Conservation (phyloP, 768 basidiomycete species). For the Rhodotorula toruloides region DNA sequence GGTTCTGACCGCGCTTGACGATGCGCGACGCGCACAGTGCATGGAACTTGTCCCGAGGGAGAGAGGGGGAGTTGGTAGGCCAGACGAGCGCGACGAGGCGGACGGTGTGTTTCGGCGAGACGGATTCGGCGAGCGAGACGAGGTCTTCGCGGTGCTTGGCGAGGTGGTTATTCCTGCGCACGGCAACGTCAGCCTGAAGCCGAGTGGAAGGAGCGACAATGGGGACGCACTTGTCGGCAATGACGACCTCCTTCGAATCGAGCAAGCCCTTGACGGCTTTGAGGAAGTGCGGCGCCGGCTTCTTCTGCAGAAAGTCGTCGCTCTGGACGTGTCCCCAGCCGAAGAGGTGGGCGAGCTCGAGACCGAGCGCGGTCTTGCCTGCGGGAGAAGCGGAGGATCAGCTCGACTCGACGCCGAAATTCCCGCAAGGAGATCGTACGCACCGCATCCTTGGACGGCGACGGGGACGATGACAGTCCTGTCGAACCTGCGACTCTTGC, state of each 20-base stretch:
- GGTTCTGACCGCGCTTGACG: slow-evolving; percentile 67
- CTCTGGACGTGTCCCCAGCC: slow-evolving; percentile 87
- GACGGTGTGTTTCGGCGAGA: slow-evolving; percentile 47
- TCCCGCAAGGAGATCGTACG: slow-evolving; percentile 44
- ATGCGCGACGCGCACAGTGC: slow-evolving; percentile 75
- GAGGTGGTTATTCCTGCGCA: slow-evolving; percentile 77
- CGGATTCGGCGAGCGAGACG: slow-evolving; percentile 53
- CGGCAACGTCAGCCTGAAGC: not conserved
- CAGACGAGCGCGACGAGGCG: slow-evolving; percentile 79
- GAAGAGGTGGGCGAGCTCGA: slow-evolving; percentile 74
- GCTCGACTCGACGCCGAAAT: no score
- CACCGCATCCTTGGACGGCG: slow-evolving; percentile 88
- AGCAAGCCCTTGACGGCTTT: slow-evolving; percentile 63
- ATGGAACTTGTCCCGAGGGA: slow-evolving; percentile 60
- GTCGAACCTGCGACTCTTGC: slow-evolving; percentile 48
- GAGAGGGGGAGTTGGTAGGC: slow-evolving; percentile 52
- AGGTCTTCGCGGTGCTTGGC: slow-evolving; percentile 69
- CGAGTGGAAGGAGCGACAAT: not conserved
- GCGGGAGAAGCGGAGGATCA: slow-evolving; percentile 2
- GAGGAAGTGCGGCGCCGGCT: slow-evolving; percentile 53
- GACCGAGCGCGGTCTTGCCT: slow-evolving; percentile 83
- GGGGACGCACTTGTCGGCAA: slow-evolving; percentile 75
- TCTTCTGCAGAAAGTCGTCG: slow-evolving; percentile 78
- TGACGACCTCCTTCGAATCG: slow-evolving; percentile 66
- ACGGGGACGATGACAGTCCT: slow-evolving; percentile 84